Percentiles rank a stretch among this genome's conserved stretches.
These are phyloP conservation scores for Diaporthe eres DNA, from an alignment of 2,329 filamentous ascomycete species.

Conservation along the genomic window DNA sequence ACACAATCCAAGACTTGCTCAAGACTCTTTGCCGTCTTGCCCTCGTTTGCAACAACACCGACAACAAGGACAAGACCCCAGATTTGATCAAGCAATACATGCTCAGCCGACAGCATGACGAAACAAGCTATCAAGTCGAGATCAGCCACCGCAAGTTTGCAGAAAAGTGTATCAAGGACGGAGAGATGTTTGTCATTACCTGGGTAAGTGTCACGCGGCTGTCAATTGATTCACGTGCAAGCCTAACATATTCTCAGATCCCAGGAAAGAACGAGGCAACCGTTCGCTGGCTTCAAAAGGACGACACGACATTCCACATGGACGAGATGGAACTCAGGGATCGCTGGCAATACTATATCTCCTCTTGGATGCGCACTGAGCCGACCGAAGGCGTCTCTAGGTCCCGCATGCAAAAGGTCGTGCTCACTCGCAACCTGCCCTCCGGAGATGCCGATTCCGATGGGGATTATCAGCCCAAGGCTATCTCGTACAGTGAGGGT, in stretches of 20 bases:
- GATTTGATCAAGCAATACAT: slow-evolving; percentile 92
- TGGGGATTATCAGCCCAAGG: slow-evolving; percentile 73
- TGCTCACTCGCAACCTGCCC: slow-evolving; percentile 80
- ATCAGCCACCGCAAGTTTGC: slow-evolving; percentile 92
- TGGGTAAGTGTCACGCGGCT: slow-evolving; percentile 77
- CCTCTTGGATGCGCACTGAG: slow-evolving; percentile 89
- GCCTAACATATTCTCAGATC: slow-evolving; percentile 62
- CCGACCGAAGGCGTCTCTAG: slow-evolving; percentile 85
- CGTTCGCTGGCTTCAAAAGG: slow-evolving; percentile 78
- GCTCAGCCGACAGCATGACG: slow-evolving; percentile 82
- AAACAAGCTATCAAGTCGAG: slow-evolving; percentile 91
- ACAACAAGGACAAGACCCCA: slow-evolving; percentile 92
- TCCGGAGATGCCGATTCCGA: slow-evolving; percentile 73
- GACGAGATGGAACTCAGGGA: slow-evolving; percentile 89
- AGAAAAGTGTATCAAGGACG: slow-evolving; percentile 92
- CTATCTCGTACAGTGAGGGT: slow-evolving; percentile 75
- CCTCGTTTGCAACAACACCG: slow-evolving; percentile 84
- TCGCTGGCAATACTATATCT: slow-evolving; percentile 95
- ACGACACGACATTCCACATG: slow-evolving; percentile 85
- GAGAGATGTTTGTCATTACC: slow-evolving; percentile 89
- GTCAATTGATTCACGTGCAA: neutral
- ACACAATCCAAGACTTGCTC: slow-evolving; percentile 91
- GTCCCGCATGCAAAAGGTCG: slow-evolving; percentile 75
- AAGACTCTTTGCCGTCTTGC: slow-evolving; percentile 85
- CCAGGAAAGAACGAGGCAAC: slow-evolving; percentile 78